These are phyloP conservation scores for Dipodascus geniculatus DNA, from an alignment of 805 yeast genomes.

Conservation along the genomic window DNA sequence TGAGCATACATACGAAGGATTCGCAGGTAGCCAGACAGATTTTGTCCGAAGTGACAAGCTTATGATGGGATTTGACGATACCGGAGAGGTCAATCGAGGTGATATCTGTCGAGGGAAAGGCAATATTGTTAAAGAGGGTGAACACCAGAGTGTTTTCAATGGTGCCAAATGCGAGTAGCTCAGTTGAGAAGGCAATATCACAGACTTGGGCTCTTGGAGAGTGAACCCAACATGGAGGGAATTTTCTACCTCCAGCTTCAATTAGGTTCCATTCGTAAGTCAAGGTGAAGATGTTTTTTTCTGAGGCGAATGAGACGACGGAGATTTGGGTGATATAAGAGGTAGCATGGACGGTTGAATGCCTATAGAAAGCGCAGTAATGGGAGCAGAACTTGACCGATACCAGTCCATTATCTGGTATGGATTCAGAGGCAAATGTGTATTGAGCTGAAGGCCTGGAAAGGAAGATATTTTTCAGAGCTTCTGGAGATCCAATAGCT, in stretches of 20 bases:
- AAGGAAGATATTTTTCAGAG: constrained; percentile 8
- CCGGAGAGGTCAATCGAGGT: not conserved
- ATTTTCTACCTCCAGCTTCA: not conserved
- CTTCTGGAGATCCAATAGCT: constrained; percentile 1
- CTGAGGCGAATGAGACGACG: not conserved
- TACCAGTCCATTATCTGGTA: constrained; percentile 8
- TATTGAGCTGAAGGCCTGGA: constrained; percentile 12
- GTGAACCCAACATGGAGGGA: constrained; percentile 7
- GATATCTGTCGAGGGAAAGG: not conserved
- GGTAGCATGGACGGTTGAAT: constrained; percentile 4
- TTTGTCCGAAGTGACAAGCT: not conserved
- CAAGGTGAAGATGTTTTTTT: not conserved
- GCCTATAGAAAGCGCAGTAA: constrained; percentile 8
- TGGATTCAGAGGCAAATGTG: constrained; percentile 8
- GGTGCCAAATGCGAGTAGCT: constrained; percentile 8
- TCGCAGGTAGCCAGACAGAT: not conserved
- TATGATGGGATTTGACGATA: not conserved
- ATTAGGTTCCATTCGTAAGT: not conserved
- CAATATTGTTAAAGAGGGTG: not conserved
- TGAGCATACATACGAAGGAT: not conserved
- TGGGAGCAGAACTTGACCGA: constrained; percentile 4
- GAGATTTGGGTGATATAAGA: not conserved
- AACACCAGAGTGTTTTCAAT: constrained; percentile 4
- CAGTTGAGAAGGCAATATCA: constrained; percentile 7
- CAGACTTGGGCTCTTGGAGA: constrained; percentile 8